Evolutionary conservation across 1,284 basidiomycete species (phyloP), one percentile per base, ranked within the genome.

Genomic region (Sporisorium iseilematis-ciliati): DNA sequence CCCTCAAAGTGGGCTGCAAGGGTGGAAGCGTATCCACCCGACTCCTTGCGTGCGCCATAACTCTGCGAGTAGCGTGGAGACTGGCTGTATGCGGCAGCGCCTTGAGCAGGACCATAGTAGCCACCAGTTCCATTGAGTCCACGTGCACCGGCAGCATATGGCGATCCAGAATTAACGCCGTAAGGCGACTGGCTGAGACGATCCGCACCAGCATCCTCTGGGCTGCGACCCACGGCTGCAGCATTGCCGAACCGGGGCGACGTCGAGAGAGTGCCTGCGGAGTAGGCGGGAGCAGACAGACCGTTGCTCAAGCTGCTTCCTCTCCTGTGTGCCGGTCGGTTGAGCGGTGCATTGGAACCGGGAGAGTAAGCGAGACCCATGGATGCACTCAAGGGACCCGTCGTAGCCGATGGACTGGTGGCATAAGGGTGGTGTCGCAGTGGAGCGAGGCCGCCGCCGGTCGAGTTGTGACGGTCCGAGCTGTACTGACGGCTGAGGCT

Each of bases 291-390:
- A 26, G 70, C 75, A n/a, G 65, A 58, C 11, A 77, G 60, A n/a
- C 75, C 75, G 31, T 77, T 77, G 65, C 70, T 61, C 23, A 79
- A 59, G 43, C 75, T 77, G 65, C 77, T 77, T 33, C 77, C 66
- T 48, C 77, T 45, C 21, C 75, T 49, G 49, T 77, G 75, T 11
- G 57, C 56, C 20, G 75, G 75, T 46, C 70, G 61, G 38, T 73
- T 73, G 55, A 77, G 62, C 8, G 75, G 75, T 7, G 75, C 67
- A 46, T 73, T 76, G 31, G 74, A 77, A 40, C 77, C 75, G 8
- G 77, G 77, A 33, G 75, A 77, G 60, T 79, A 79, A 23, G 77
- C 72, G n/a, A 73, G 70, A 23, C 67, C 69, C 74, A 77, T 76
- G 23, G 75, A 76, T 7, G 69, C 74, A 52, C 75, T 77, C n/a